A percentile compares a stretch with the other conserved stretches of the same genome.
These are phyloP conservation scores for Pulveroboletus sp. DNA, from an alignment of 768 basidiomycete species.

Conservation along the genomic window DNA sequence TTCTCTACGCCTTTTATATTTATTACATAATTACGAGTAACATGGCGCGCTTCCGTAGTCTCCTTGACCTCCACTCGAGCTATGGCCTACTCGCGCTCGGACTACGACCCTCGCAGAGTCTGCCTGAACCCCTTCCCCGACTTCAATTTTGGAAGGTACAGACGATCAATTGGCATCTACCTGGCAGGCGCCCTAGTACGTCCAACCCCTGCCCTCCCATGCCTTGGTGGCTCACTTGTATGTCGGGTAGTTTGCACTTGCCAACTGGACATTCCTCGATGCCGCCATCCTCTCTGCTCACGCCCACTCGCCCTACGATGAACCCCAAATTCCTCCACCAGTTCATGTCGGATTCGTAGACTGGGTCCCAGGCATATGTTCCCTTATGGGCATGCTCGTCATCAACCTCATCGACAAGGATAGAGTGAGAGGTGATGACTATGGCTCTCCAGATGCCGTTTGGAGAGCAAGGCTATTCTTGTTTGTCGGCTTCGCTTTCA, in stretches of 20 bases:
- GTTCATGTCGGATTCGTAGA: constrained; percentile 90
- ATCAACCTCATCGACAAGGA: constrained; percentile 96
- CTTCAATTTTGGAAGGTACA: constrained; percentile 67
- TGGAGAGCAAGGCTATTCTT: constrained; percentile 88
- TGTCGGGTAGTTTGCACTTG: constrained; percentile 73
- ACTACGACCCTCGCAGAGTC: constrained; percentile 84
- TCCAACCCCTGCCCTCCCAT: constrained; percentile 15
- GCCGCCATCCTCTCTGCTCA: constrained; percentile 88
- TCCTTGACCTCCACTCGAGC: not conserved
- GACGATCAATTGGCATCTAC: constrained; percentile 83
- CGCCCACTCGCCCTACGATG: constrained; percentile 68
- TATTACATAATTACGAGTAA: constrained; percentile 18
- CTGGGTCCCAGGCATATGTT: constrained; percentile 96
- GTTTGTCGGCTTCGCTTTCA: constrained; percentile 93
- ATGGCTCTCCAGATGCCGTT: constrained; percentile 78
- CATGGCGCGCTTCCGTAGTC: not conserved
- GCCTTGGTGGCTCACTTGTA: not conserved
- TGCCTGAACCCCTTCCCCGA: constrained; percentile 86
- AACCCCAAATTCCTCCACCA: constrained; percentile 62
- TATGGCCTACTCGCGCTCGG: constrained; percentile 56
- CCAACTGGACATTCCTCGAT: constrained; percentile 93
- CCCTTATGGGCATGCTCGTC: constrained; percentile 86
- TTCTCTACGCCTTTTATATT: not conserved
- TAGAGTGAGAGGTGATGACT: constrained; percentile 73
- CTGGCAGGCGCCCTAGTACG: constrained; percentile 87